phyloP scores from a whole-genome alignment of 2,329 filamentous ascomycete genomes.

The Chaetomiaceae sp. region DNA sequence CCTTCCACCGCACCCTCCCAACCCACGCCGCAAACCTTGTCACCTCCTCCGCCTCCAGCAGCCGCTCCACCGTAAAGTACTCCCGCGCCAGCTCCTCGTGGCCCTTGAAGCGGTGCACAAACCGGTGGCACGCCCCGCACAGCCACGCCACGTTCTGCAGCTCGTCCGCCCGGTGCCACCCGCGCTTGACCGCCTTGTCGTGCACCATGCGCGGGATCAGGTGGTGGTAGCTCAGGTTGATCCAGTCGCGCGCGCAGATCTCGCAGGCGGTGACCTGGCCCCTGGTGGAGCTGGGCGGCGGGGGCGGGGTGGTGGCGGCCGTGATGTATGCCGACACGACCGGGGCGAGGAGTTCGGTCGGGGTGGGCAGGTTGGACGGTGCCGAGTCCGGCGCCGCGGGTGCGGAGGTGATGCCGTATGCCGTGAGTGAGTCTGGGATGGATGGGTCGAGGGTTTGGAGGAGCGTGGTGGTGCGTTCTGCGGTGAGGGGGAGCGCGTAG shows the following conservation, averaged over 20 bases:
- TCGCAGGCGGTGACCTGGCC: constrained; percentile 59
- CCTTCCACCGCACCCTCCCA: constrained; percentile 69
- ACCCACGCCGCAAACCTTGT: constrained; percentile 69
- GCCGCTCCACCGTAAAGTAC: constrained; percentile 67
- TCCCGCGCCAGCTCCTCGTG: constrained; percentile 75
- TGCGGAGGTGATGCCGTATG: constrained; percentile 56
- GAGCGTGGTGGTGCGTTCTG: constrained; percentile 46
- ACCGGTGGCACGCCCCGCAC: constrained; percentile 77
- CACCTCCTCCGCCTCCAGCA: constrained; percentile 69
- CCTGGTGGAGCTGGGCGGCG: constrained; percentile 56
- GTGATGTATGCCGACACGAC: constrained; percentile 60
- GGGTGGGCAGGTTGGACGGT: constrained; percentile 36
- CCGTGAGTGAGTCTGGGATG: constrained; percentile 61
- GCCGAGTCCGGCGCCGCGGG: constrained; percentile 8
- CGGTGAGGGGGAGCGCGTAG: constrained; percentile 55
- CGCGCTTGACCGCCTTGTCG: constrained; percentile 68
- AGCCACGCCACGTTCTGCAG: constrained; percentile 81
- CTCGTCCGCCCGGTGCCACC: constrained; percentile 72
- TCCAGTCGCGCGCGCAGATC: constrained; percentile 69
- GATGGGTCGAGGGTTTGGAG: constrained; percentile 53
- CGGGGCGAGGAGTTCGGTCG: constrained; percentile 56
- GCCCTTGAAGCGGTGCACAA: constrained; percentile 69
- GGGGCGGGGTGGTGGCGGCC: constrained; percentile 56
- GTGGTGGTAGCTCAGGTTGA: constrained; percentile 78
- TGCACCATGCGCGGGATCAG: constrained; percentile 77